Conservation (phyloP, 176 grass and related monocot species). For the Bromus sterilis region DNA sequence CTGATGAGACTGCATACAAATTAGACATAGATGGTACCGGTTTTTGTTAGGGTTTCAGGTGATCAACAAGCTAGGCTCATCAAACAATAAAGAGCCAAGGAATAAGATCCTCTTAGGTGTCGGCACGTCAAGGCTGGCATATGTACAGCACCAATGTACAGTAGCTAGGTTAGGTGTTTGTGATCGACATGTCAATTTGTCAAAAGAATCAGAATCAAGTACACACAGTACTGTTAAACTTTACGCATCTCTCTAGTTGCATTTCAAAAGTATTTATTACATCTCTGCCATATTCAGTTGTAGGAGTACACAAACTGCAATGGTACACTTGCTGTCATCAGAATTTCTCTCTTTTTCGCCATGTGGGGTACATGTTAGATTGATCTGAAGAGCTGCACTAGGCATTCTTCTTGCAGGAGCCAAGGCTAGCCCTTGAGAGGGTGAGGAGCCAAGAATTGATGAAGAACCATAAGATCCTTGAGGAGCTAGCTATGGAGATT, state of each 20-base stretch:
- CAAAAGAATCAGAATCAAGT: slow-evolving; percentile 8
- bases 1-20: not conserved
- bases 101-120: slow-evolving; percentile 22
- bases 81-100: not conserved
- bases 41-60: slow-evolving; percentile 18
- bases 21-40: not conserved
- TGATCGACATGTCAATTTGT: slow-evolving; percentile 16
- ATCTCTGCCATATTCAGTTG: not conserved
- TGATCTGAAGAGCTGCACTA: slow-evolving; percentile 6
- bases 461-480: slow-evolving; percentile 39
- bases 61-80: not conserved
- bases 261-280: not conserved
- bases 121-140: slow-evolving; percentile 8
- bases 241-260: not conserved
- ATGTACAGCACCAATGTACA: slow-evolving; percentile 3
- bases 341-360: not conserved
- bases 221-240: not conserved
- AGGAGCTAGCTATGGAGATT: slow-evolving; percentile 32
- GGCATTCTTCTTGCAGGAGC: slow-evolving; percentile 13
- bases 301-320: slow-evolving; percentile 14
- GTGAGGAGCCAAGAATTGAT: slow-evolving; percentile 19
- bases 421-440: slow-evolving; percentile 21
- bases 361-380: not conserved
- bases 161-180: slow-evolving; percentile 20
- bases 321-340: not conserved